phyloP scores from a whole-genome alignment of 768 basidiomycete genomes.

The Hysterangium stoloniferum region DNA sequence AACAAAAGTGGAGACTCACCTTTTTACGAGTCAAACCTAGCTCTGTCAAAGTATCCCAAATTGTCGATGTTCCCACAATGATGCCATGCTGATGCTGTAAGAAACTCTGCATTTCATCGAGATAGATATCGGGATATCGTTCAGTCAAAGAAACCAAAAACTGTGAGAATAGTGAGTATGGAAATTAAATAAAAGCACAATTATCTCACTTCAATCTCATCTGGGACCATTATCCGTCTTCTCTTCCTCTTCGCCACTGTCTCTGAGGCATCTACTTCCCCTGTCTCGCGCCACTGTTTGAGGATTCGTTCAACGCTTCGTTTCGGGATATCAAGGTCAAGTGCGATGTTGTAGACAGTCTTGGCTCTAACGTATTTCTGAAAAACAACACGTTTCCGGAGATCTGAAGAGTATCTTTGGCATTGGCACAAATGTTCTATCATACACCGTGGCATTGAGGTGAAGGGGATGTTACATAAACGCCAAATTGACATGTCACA shows the following conservation, averaged over 20 bases:
- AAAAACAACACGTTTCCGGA: not conserved
- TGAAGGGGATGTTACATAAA: not conserved
- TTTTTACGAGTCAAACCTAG: constrained; percentile 1
- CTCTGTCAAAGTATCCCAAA: not conserved
- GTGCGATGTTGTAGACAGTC: not conserved
- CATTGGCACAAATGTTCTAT: not conserved
- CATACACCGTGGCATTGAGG: not conserved
- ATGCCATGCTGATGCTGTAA: not conserved
- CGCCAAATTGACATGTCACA: not conserved
- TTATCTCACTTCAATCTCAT: not conserved
- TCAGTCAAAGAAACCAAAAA: constrained; percentile 17
- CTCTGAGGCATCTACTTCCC: not conserved
- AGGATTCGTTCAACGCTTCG: not conserved
- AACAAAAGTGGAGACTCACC: not conserved
- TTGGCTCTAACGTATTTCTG: not conserved
- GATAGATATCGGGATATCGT: constrained; percentile 17
- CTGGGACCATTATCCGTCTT: not conserved
- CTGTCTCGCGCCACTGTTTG: not conserved
- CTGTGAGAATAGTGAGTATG: constrained; percentile 3
- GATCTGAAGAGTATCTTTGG: not conserved
- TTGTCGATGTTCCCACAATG: not conserved
- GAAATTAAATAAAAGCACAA: not conserved
- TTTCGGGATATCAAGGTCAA: not conserved
- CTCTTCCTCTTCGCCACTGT: not conserved
- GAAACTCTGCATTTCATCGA: constrained; percentile 16